These are phyloP conservation scores for Passalora sequoiae DNA, from an alignment of 2,329 filamentous ascomycete species.

Conservation along the genomic window DNA sequence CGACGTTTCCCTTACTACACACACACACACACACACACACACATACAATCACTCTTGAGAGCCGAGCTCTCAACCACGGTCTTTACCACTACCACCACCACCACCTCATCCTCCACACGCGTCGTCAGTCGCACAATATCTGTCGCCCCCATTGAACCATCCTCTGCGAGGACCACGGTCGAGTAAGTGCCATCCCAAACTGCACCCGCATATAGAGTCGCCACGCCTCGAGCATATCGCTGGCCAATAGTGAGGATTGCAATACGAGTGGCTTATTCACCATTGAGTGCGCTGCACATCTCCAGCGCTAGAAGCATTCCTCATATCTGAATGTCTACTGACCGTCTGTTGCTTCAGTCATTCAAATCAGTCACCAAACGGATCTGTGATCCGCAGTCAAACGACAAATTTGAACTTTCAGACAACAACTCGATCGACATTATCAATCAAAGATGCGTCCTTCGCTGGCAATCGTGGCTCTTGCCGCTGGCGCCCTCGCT, in stretches of 20 bases:
- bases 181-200: conserved; percentile 9
- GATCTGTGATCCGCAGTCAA: conserved; percentile 20
- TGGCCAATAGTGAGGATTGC: too few species aligned
- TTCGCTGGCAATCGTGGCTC: conserved; percentile 32
- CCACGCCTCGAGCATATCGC: neutral
- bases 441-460: conserved; percentile 34
- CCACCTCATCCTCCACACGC: too few species aligned
- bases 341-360: conserved; percentile 5
- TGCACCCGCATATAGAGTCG: conserved; percentile 1
- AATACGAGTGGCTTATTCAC: too few species aligned
- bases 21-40: too few species aligned
- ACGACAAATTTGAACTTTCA: conserved; percentile 1
- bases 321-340: too few species aligned
- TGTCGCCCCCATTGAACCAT: conserved; percentile 1
- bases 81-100: conserved; percentile 6
- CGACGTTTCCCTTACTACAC: too few species aligned
- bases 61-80: conserved; percentile 9
- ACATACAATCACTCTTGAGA: conserved; percentile 9
- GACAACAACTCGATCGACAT: conserved; percentile 7
- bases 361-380: conserved; percentile 11
- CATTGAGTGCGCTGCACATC: too few species aligned
- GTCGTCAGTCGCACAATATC: conserved; percentile 10
- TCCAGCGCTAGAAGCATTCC: too few species aligned
- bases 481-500: conserved; percentile 35
- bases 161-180: conserved; percentile 12